Evolutionary conservation across 2,329 filamentous ascomycete species (phyloP), one percentile per base, ranked within the genome.

Genomic region (Penicillium fuscoglaucum): DNA sequence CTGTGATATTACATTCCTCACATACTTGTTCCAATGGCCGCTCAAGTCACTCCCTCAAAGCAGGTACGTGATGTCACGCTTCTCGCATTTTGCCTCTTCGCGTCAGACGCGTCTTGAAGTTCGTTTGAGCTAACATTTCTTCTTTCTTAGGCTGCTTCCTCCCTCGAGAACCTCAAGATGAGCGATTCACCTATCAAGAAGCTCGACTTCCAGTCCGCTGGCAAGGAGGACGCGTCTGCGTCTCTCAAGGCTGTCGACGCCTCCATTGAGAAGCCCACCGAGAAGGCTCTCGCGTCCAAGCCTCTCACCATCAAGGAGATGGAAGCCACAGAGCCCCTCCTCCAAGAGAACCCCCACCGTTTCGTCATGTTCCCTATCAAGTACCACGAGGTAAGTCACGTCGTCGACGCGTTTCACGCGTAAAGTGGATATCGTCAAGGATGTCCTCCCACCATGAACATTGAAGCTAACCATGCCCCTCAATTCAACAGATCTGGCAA

Each of bases 321-420:
- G 51, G 91, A 96, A 78, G 84, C 84, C 58, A 85, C 92, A 58
- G 95, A 99, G 84, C 95, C 95, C 58, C 83, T 99, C 52, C 87
- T 99, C 7, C 90, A 92, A 76, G 95, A 98, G 81, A 99, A 99
- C 81, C 89, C 92, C 62, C 87, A 96, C 68, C 90, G 95, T 70
- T 99, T 99, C 73, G 95, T 99, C 59, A 85, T 99, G 62, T 99
- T 99, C 81, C 95, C 95, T 67, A 96, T 99, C 79, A 97, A 97
- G 84, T 97, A 98, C 81, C 93, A 98, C 73, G 93, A 98, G 89
- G 93, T 97, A 80, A 79, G 91, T 84, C 67, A 80, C 80, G 78
- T 78, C 77, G 76, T 66, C 66, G 69, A 79, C 81, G 79, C 77
- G 73, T 78, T 52, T 10, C 68, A 88, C 89, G 89, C 87, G 88